Conservation (phyloP, 306 rosid species). For the Morella rubra region DNA sequence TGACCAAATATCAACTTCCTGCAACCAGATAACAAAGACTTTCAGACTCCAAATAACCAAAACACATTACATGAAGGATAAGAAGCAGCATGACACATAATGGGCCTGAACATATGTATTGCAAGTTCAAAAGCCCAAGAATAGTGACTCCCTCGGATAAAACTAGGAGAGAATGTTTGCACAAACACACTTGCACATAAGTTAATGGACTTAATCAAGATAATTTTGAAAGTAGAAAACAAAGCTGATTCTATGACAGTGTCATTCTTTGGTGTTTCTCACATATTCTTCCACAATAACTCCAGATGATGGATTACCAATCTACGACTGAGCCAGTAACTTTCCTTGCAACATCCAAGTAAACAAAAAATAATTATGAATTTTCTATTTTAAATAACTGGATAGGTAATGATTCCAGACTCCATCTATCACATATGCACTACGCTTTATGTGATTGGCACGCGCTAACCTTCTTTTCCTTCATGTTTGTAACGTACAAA, state of each 20-base stretch:
- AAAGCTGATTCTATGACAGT: background rate
- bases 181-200: background rate
- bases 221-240: background rate
- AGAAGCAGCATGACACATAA: background rate
- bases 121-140: background rate
- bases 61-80: background rate
- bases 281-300: background rate
- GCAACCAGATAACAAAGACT: slow-evolving; percentile 31
- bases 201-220: background rate
- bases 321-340: background rate
- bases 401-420: too few relatives aligned
- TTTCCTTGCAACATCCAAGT: background rate
- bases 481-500: background rate
- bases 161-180: too few relatives aligned
- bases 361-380: background rate
- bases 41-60: slow-evolving; percentile 9
- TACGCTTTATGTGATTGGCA: too few relatives aligned
- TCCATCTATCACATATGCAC: too few relatives aligned
- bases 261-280: background rate
- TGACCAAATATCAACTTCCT: slow-evolving; percentile 98
- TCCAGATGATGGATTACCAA: background rate
- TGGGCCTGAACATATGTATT: background rate
- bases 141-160: background rate
- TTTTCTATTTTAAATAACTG: too few relatives aligned
- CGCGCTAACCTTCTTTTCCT: background rate